A percentile compares a stretch with the other conserved stretches of the same genome.
Evolutionary conservation across 306 rosid species (phyloP).

Genomic region (Cucurbita ficifolia): DNA sequence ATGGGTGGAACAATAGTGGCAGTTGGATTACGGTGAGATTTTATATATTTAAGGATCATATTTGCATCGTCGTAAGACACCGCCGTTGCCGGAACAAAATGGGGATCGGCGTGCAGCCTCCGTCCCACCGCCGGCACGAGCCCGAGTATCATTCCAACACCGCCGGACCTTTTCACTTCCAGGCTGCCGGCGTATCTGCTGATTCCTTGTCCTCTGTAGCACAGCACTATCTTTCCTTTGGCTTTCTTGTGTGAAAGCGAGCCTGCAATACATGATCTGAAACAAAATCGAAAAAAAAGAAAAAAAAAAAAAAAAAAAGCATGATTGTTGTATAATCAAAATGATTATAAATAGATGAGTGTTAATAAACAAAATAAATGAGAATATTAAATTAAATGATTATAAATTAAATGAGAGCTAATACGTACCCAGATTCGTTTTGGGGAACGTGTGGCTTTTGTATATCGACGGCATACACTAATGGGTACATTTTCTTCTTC

Average conservation of each 20-base stretch:
- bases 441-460: constrained; percentile 19
- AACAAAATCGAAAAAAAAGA: not conserved
- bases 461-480: constrained; percentile 49
- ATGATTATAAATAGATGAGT: too few relatives aligned
- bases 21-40: constrained; percentile 28
- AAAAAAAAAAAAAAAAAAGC: too few relatives aligned
- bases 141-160: constrained; percentile 49
- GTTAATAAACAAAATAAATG: too few relatives aligned
- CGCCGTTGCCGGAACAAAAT: constrained; percentile 59
- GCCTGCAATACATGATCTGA: constrained; percentile 57
- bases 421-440: constrained; percentile 17
- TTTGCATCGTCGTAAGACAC: constrained; percentile 31
- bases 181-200: constrained; percentile 41
- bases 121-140: constrained; percentile 30
- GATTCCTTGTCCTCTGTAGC: constrained; percentile 53
- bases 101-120: constrained; percentile 44
- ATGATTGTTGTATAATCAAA: too few relatives aligned
- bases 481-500: constrained; percentile 23
- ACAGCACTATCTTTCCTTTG: constrained; percentile 62
- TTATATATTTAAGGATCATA: constrained; percentile 34
- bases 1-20: constrained; percentile 47
- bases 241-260: constrained; percentile 46
- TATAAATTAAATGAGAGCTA: too few relatives aligned
- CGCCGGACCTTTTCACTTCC: constrained; percentile 67
- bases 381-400: too few relatives aligned